Evolutionary conservation across 1,139 yeast genomes (phyloP).

Genomic region (Magnusiomyces suaveolens): DNA sequence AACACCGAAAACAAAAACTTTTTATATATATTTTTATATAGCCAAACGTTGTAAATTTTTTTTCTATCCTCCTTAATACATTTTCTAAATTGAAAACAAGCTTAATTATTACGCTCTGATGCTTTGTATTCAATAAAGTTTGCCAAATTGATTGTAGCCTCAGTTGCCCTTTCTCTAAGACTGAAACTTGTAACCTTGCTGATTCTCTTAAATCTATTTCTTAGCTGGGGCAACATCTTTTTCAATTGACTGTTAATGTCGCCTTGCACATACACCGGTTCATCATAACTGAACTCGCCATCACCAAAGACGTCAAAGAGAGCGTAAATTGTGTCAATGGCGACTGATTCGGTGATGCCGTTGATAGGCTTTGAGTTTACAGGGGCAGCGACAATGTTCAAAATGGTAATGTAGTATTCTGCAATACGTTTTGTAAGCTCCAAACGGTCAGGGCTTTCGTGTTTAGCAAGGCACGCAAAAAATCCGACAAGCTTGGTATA

Average conservation of each 20-base stretch:
- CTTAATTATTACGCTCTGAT: conserved; percentile 27
- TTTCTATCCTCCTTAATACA: too few relatives aligned
- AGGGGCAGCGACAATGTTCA: conserved; percentile 16
- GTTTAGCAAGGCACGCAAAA: conserved; percentile 46
- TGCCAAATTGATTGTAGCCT: conserved; percentile 54
- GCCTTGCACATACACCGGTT: conserved; percentile 52
- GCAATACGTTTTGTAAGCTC: conserved; percentile 34
- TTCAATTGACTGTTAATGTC: conserved; percentile 41
- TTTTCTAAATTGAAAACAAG: too few relatives aligned
- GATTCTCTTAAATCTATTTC: conserved; percentile 48
- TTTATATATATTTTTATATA: too few relatives aligned
- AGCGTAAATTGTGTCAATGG: conserved; percentile 53
- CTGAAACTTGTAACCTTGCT: conserved; percentile 56
- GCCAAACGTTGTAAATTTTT: too few relatives aligned
- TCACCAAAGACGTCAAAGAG: conserved; percentile 82
- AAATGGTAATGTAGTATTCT: conserved; percentile 20
- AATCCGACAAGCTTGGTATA: conserved; percentile 37
- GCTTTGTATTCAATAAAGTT: conserved; percentile 71
- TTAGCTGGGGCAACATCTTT: conserved; percentile 40
- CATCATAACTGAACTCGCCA: conserved; percentile 51
- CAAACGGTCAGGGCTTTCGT: conserved; percentile 35
- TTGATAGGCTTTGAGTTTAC: background rate
- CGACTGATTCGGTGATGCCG: conserved; percentile 31
- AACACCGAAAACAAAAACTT: background rate
- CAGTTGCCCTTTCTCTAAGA: conserved; percentile 59